These are phyloP conservation scores for Dictyophora rubrovolvata DNA, from an alignment of 768 basidiomycete genomes.

Conservation along the genomic window DNA sequence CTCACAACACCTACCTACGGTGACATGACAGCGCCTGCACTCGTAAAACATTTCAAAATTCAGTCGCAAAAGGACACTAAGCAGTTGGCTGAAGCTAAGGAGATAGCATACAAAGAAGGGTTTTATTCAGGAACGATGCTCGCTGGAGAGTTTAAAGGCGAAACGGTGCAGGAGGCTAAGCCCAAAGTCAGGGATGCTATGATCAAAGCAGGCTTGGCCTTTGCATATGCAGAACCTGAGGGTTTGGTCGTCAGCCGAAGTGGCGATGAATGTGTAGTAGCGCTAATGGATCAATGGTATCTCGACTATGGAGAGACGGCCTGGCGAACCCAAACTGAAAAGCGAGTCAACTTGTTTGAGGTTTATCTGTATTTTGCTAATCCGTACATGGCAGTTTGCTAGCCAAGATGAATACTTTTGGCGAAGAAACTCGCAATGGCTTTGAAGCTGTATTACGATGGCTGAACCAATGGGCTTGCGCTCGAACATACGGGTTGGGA, in stretches of 20 bases:
- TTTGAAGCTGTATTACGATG: slow-evolving; percentile 90
- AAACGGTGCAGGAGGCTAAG: slow-evolving; percentile 86
- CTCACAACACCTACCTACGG: slow-evolving; percentile 88
- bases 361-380: slow-evolving; percentile 1
- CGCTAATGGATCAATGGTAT: slow-evolving; percentile 99
- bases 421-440: slow-evolving; percentile 80
- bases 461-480: slow-evolving; percentile 99
- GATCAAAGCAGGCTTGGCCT: slow-evolving; percentile 67
- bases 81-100: slow-evolving; percentile 92
- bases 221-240: slow-evolving; percentile 94
- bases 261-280: slow-evolving; percentile 96
- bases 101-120: slow-evolving; percentile 96
- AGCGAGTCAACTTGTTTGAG: slow-evolving; percentile 34
- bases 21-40: slow-evolving; percentile 72
- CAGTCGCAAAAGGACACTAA: slow-evolving; percentile 91
- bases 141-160: slow-evolving; percentile 84
- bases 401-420: slow-evolving; percentile 82
- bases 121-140: slow-evolving; percentile 93
- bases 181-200: slow-evolving; percentile 74
- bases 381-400: slow-evolving; percentile 43
- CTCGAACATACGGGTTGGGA: slow-evolving; percentile 93
- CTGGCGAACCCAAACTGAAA: slow-evolving; percentile 85
- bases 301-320: slow-evolving; percentile 86
- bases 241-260: slow-evolving; percentile 80
- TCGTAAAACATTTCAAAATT: slow-evolving; percentile 86